phyloP scores from a whole-genome alignment of 768 basidiomycete species.

The Galerina marginata region DNA sequence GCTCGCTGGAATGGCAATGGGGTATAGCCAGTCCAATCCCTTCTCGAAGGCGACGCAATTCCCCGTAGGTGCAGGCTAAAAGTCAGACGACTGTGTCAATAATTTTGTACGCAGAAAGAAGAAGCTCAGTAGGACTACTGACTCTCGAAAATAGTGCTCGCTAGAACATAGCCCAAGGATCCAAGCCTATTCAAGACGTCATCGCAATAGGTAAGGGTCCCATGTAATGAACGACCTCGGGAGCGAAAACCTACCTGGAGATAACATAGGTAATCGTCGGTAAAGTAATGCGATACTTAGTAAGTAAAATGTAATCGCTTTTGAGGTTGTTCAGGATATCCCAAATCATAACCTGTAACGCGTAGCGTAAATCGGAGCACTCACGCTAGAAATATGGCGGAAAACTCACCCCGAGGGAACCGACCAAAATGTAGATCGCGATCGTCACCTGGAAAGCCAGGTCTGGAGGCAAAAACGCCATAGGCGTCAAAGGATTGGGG shows the following conservation, averaged over 20 bases:
- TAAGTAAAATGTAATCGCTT: slow-evolving; percentile 26
- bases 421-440: slow-evolving; percentile 13
- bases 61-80: slow-evolving; percentile 15
- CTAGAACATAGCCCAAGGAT: slow-evolving; percentile 17
- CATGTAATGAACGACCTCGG: background rate
- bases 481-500: slow-evolving; percentile 20
- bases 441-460: slow-evolving; percentile 11
- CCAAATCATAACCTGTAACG: slow-evolving; percentile 30
- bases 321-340: slow-evolving; percentile 31
- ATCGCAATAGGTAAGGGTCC: background rate
- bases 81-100: background rate
- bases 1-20: slow-evolving; percentile 23
- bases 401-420: slow-evolving; percentile 5
- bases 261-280: slow-evolving; percentile 29
- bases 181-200: slow-evolving; percentile 7
- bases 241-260: slow-evolving; percentile 19
- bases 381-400: background rate
- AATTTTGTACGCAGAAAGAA: too few relatives aligned
- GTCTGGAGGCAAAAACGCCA: slow-evolving; percentile 19
- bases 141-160: slow-evolving; percentile 22
- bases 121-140: background rate
- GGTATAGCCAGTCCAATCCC: slow-evolving; percentile 24
- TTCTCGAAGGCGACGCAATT: slow-evolving; percentile 18
- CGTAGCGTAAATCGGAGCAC: background rate
- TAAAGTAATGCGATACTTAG: slow-evolving; percentile 18